These are phyloP conservation scores for Diospyros lotus DNA, from an alignment of 148 eudicot genomes.

Conservation along the genomic window DNA sequence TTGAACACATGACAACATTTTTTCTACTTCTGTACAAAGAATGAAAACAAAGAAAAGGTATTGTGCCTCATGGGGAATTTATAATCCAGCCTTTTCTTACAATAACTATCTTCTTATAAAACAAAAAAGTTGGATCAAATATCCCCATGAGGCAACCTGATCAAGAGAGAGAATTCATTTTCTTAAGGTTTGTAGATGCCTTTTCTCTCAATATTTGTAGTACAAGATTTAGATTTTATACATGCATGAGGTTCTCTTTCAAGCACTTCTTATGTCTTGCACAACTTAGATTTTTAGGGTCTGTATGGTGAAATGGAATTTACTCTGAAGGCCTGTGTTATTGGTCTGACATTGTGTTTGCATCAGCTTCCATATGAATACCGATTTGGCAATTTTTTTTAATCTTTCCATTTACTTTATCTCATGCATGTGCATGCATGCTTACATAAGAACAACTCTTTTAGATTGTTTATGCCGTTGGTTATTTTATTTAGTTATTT, in stretches of 20 bases:
- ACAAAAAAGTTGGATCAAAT: not conserved
- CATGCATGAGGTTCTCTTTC: not conserved
- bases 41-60: not conserved
- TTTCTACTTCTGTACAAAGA: too few relatives aligned
- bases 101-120: too few relatives aligned
- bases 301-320: not conserved
- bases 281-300: not conserved
- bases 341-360: too few relatives aligned
- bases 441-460: too few relatives aligned
- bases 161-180: slow-evolving; percentile 1
- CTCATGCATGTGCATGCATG: too few relatives aligned
- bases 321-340: not conserved
- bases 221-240: not conserved
- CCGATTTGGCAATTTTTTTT: too few relatives aligned
- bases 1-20: too few relatives aligned
- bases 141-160: not conserved
- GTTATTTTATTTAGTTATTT: too few relatives aligned
- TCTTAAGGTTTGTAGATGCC: not conserved
- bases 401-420: too few relatives aligned
- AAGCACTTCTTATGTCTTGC: not conserved
- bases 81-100: not conserved
- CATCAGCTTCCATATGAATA: too few relatives aligned
- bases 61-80: not conserved
- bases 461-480: too few relatives aligned
- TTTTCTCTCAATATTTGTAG: not conserved